Conservation (phyloP, 2,329 filamentous ascomycete species). For the Zymoseptoria tritici region DNA sequence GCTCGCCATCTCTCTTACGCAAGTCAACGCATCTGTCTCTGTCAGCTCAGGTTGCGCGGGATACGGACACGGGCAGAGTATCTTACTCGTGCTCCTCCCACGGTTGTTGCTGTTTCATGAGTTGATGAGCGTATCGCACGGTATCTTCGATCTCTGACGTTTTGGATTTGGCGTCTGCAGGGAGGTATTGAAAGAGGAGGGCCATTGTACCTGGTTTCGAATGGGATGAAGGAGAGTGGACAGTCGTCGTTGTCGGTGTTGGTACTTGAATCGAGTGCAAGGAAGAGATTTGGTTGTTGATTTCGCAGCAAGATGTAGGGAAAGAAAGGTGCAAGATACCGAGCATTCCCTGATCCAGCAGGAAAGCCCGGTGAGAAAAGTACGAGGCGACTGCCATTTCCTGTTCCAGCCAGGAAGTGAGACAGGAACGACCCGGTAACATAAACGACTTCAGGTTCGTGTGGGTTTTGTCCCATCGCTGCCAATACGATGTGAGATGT, state of each 20-base stretch:
- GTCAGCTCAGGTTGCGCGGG: not conserved
- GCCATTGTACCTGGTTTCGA: not conserved
- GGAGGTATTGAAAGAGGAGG: not conserved
- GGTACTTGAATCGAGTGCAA: not conserved
- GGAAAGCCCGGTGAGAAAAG: not conserved
- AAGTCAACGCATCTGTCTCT: not conserved
- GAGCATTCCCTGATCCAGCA: not conserved
- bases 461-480: no score
- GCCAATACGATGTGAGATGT: no score
- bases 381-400: not conserved
- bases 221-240: not conserved
- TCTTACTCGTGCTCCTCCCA: not conserved
- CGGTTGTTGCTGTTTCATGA: not conserved
- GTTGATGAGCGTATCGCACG: not conserved
- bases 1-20: not conserved
- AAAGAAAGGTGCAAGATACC: not conserved
- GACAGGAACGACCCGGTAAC: not conserved
- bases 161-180: not conserved
- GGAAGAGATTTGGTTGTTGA: not conserved
- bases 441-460: no score
- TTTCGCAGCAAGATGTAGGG: not conserved
- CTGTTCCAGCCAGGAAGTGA: not conserved
- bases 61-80: not conserved
- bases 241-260: not conserved
- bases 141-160: not conserved